Evolutionary conservation across 1,139 yeast genomes (phyloP).

Genomic region (Diutina scorzettiae): DNA sequence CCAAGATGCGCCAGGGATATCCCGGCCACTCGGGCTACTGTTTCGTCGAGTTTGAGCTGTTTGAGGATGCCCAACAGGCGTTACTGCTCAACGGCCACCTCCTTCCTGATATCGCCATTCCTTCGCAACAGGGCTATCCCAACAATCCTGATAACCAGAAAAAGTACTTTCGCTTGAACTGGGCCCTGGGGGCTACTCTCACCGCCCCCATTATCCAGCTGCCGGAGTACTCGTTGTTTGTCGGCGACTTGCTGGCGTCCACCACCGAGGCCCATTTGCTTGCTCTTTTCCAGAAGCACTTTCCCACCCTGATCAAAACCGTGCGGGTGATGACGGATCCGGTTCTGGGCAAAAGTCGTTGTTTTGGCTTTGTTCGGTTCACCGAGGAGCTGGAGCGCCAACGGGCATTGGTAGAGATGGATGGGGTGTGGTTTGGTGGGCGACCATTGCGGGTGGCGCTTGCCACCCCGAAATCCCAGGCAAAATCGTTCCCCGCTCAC

Average conservation of each 20-base stretch:
- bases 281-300: constrained; percentile 53
- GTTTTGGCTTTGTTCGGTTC: constrained; percentile 69
- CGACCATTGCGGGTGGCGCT: constrained; percentile 63
- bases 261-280: constrained; percentile 61
- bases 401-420: constrained; percentile 57
- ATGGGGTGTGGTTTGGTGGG: constrained; percentile 65
- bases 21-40: constrained; percentile 59
- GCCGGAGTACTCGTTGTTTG: constrained; percentile 55
- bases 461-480: constrained; percentile 42
- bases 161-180: constrained; percentile 52
- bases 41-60: constrained; percentile 53
- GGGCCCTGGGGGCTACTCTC: constrained; percentile 61
- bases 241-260: constrained; percentile 67
- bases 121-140: constrained; percentile 30
- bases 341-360: constrained; percentile 56
- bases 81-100: constrained; percentile 51
- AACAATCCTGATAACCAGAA: constrained; percentile 42
- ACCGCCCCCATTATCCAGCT: constrained; percentile 38
- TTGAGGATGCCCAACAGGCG: constrained; percentile 56
- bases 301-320: constrained; percentile 48
- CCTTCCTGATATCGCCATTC: constrained; percentile 45
- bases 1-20: constrained; percentile 12
- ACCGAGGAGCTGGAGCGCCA: constrained; percentile 51
- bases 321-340: constrained; percentile 73
- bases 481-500: neutral